These are phyloP conservation scores for Amoeboradix gromovi DNA, from an alignment of 371 early-diverging fungal genomes.

Conservation along the genomic window DNA sequence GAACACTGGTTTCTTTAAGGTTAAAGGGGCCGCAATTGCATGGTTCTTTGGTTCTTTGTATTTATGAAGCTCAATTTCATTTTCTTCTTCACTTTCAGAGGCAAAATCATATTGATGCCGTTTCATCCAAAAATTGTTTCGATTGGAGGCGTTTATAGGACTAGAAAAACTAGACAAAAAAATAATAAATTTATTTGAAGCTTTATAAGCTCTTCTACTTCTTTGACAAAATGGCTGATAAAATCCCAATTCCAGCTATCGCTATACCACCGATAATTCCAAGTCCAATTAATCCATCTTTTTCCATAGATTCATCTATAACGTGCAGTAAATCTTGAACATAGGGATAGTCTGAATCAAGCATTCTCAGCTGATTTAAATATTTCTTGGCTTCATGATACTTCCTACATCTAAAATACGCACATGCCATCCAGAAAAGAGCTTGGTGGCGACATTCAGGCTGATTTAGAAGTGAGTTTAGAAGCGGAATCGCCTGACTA, in stretches of 20 bases:
- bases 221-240: background rate
- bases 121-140: no score
- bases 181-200: no score
- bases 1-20: no score
- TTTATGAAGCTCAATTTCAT: no score
- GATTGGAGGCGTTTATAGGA: no score
- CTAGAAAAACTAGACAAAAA: no score
- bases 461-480: background rate
- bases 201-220: no score
- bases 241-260: background rate
- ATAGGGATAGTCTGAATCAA: background rate
- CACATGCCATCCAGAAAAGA: background rate
- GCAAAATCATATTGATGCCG: no score
- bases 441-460: background rate
- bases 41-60: no score
- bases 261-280: background rate
- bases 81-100: no score
- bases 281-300: background rate
- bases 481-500: background rate
- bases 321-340: background rate
- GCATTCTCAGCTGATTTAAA: background rate
- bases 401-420: background rate
- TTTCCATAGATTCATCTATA: background rate
- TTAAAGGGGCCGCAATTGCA: no score
- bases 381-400: background rate